Base-by-base conservation (phyloP, 352 stramenopile species). In the Phytophthora boehmeriae region DNA sequence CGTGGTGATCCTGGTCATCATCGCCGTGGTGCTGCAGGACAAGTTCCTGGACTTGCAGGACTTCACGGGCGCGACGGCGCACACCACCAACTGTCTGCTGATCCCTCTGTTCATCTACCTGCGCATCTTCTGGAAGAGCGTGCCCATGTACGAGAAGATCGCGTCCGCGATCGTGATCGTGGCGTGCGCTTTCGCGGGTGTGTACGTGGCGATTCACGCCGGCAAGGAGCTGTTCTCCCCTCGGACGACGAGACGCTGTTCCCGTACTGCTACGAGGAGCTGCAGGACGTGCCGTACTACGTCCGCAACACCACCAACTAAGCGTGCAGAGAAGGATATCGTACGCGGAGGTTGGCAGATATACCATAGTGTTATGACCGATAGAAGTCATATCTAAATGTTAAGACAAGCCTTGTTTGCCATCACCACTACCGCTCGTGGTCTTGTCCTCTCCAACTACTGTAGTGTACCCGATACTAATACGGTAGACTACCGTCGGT, bases 91-190 rank as follows among this genome's bases (percentile, higher is more conserved):
- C 65, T 80, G 68, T 49, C 71, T 80, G 28, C 51, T 71, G 10
- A 52, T 83, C 32, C 72, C 72, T 10, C 65, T 79, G 43, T 42
- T 74, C 3, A 68, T 84, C 14, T 71, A 84, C 42, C 59, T 81
- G 35, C 76, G 70, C 63, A 57, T 54, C 6, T 67, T 64, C 34
- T 70, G 54, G 65, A 62, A 35, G 53, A 77, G 48, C 55, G 34
- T 66, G 10, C 70, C 77, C 16, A 48, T 74, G 9, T 56, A 62
- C 16, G 71, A 83, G 55, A 76, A 83, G 52, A 59, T 73, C 54
- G 38, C 38, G 13, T 44, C 38, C 19, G 2, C 2, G 14, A 8
- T 44, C 6, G 38, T 44, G 14, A 44, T 44, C 16, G 16, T 44
- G 2, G 38, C 22, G 13, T 44, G 38, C 8, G 38, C 38, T 5